Percentiles rank a stretch among this genome's conserved stretches.
Evolutionary conservation across 495 filamentous ascomycete species (phyloP).

Genomic region (Penicillium crystallinum): DNA sequence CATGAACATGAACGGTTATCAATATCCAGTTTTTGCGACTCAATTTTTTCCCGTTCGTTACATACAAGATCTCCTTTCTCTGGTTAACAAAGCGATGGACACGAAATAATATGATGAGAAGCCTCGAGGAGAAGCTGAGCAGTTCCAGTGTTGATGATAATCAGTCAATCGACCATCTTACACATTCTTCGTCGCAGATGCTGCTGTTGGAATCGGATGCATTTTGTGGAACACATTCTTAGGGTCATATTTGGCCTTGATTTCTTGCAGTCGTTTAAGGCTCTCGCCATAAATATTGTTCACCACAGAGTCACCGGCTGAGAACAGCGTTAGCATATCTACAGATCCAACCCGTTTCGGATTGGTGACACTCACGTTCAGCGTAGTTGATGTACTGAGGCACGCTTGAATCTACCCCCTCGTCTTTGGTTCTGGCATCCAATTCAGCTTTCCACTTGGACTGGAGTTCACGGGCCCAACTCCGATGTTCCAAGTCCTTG

Average conservation of each 20-base stretch:
- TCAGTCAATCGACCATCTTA: too few relatives aligned
- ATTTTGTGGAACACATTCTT: slow-evolving; percentile 50
- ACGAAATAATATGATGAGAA: too few relatives aligned
- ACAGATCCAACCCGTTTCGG: not conserved
- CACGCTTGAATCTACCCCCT: slow-evolving; percentile 10
- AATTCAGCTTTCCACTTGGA: slow-evolving; percentile 25
- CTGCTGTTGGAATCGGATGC: slow-evolving; percentile 21
- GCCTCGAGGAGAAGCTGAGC: too few relatives aligned
- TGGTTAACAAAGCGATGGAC: too few relatives aligned
- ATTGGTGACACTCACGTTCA: slow-evolving; percentile 29
- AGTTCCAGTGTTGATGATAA: too few relatives aligned
- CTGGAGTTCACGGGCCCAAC: slow-evolving; percentile 28
- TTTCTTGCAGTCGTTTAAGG: slow-evolving; percentile 31
- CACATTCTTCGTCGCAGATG: not conserved
- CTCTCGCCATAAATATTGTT: slow-evolving; percentile 44
- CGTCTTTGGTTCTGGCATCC: slow-evolving; percentile 5
- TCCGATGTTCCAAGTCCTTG: slow-evolving; percentile 26
- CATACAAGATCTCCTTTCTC: too few relatives aligned
- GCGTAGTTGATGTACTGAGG: slow-evolving; percentile 42
- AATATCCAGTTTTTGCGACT: too few relatives aligned
- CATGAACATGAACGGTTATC: too few relatives aligned
- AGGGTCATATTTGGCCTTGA: slow-evolving; percentile 53
- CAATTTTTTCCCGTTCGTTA: too few relatives aligned
- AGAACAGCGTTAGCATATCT: not conserved
- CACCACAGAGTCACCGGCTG: slow-evolving; percentile 32